phyloP scores from a whole-genome alignment of 108 stramenopile genomes.

The Stephanodiscus triporus region DNA sequence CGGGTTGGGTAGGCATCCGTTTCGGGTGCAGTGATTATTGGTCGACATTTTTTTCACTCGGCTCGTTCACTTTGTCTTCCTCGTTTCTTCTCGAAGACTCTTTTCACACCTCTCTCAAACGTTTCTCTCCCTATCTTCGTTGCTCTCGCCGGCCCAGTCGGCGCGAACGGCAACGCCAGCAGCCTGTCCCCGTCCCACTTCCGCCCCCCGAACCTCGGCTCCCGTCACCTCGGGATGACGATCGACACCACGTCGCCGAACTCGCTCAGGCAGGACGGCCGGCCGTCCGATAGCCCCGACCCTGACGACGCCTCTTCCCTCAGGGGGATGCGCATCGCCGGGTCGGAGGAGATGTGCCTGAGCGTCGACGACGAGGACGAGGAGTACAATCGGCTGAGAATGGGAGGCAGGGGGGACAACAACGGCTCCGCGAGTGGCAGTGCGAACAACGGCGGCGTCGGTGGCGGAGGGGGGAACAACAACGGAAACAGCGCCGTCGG shows the following conservation, averaged over 20 bases:
- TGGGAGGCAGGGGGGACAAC: slow-evolving; percentile 17
- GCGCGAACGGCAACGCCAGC: background rate
- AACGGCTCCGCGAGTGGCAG: slow-evolving; percentile 1
- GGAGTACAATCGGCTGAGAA: slow-evolving; percentile 65
- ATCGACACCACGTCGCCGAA: slow-evolving; percentile 1
- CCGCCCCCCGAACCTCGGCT: no score
- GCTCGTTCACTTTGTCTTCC: no score
- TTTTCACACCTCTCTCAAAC: no score
- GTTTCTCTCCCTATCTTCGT: background rate
- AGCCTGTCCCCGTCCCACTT: background rate
- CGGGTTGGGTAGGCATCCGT: no score
- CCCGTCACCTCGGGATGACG: background rate
- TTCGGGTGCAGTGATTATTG: no score
- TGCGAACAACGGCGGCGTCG: background rate
- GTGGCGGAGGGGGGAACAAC: background rate
- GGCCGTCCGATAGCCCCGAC: slow-evolving; percentile 1
- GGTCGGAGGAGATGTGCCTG: slow-evolving; percentile 41
- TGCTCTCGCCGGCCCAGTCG: background rate
- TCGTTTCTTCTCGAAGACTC: no score
- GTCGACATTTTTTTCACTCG: no score
- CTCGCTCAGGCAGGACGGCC: background rate
- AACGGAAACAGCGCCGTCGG: slow-evolving; percentile 9
- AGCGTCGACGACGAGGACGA: slow-evolving; percentile 80
- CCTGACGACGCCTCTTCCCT: slow-evolving; percentile 23
- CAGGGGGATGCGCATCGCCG: slow-evolving; percentile 14